A percentile compares a stretch with the other conserved stretches of the same genome.
These are phyloP conservation scores for Neoboletus brunneissimus DNA, from an alignment of 768 basidiomycete genomes.

Conservation along the genomic window DNA sequence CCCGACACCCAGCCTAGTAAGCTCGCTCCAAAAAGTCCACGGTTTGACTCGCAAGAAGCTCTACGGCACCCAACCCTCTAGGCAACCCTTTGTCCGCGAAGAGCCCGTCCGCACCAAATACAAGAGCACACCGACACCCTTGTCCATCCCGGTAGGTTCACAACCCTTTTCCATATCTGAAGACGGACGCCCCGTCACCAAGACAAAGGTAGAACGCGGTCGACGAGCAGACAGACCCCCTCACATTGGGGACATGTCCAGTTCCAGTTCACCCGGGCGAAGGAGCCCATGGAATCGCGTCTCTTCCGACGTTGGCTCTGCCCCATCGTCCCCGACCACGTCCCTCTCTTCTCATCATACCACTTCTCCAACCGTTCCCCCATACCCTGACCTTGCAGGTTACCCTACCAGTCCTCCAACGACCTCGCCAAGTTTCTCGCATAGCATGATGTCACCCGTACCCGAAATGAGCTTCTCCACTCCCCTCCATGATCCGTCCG, in stretches of 20 bases:
- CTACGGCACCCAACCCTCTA: conserved; percentile 49
- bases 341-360: conserved; percentile 19
- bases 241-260: conserved; percentile 15
- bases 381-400: conserved; percentile 21
- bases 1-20: conserved; percentile 51
- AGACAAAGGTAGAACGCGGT: conserved; percentile 25
- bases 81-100: conserved; percentile 53
- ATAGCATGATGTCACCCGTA: conserved; percentile 2
- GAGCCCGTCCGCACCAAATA: conserved; percentile 41
- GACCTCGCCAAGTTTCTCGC: conserved; percentile 8
- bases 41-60: conserved; percentile 70
- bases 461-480: conserved; percentile 16
- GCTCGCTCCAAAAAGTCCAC: conserved; percentile 62
- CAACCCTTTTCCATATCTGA: conserved; percentile 16
- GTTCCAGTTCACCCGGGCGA: conserved; percentile 38
- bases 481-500: conserved; percentile 13
- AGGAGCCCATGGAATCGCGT: conserved; percentile 16
- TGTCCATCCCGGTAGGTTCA: conserved; percentile 30
- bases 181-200: conserved; percentile 17
- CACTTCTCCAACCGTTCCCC: conserved; percentile 22
- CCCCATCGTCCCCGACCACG: conserved; percentile 25
- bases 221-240: conserved; percentile 21
- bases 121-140: conserved; percentile 31
- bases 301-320: conserved; percentile 20
- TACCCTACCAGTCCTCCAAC: conserved; percentile 14